Percentiles rank a stretch among this genome's conserved stretches.
Conservation (phyloP, 169 alveolate species). For the Blepharisma undulans region DNA sequence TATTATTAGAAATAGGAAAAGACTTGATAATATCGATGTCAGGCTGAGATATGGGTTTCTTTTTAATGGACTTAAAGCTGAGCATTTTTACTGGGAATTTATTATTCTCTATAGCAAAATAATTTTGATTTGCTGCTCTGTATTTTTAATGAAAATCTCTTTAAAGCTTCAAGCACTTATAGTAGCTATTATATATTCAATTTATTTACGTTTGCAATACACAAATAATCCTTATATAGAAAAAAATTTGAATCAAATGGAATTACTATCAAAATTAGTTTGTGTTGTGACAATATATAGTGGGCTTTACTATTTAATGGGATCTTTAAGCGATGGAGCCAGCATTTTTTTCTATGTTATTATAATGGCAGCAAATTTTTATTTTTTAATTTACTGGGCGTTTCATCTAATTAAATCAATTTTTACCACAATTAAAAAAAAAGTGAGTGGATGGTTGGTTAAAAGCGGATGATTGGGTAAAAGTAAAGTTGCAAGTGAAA, state of each 20-base stretch:
- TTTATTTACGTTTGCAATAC: constrained; percentile 24
- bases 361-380: background rate
- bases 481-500: too few relatives aligned
- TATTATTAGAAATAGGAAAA: constrained; percentile 14
- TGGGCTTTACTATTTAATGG: constrained; percentile 4
- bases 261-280: background rate
- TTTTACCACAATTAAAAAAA: background rate
- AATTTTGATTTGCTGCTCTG: constrained; percentile 32
- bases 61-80: constrained; percentile 45
- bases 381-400: constrained; percentile 1
- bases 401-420: background rate
- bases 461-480: too few relatives aligned
- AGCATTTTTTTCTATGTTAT: background rate
- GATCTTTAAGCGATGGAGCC: background rate
- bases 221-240: constrained; percentile 43
- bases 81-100: constrained; percentile 53
- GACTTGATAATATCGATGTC: background rate
- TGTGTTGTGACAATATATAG: background rate
- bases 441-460: too few relatives aligned
- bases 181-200: constrained; percentile 10
- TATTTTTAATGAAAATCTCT: constrained; percentile 14
- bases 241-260: constrained; percentile 36
- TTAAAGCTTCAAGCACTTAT: constrained; percentile 34
- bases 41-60: constrained; percentile 49
- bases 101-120: constrained; percentile 47